Evolutionary conservation across 1,139 yeast genomes (phyloP).

Genomic region (Pichia sp.): DNA sequence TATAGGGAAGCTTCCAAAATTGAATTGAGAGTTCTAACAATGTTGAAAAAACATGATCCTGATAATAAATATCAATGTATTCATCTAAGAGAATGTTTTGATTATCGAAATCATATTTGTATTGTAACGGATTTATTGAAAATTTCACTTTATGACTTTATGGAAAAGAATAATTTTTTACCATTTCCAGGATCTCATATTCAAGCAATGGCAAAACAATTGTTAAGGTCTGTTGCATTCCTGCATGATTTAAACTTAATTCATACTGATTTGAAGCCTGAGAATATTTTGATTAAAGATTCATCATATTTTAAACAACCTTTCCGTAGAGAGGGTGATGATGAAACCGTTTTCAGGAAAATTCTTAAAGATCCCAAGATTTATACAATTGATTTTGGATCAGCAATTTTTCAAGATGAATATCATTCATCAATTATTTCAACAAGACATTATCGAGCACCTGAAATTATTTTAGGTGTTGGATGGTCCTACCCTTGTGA

Average conservation of each 20-base stretch:
- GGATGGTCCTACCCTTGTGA: constrained; percentile 96
- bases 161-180: constrained; percentile 66
- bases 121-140: constrained; percentile 84
- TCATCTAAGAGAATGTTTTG: constrained; percentile 84
- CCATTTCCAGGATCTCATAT: constrained; percentile 81
- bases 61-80: constrained; percentile 65
- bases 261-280: constrained; percentile 95
- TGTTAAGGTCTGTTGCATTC: constrained; percentile 79
- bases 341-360: constrained; percentile 25
- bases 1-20: constrained; percentile 82
- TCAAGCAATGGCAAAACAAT: constrained; percentile 81
- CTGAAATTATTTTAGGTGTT: constrained; percentile 85
- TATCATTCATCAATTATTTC: constrained; percentile 89
- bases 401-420: constrained; percentile 90
- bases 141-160: constrained; percentile 81
- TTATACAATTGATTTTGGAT: constrained; percentile 91
- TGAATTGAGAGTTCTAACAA: constrained; percentile 71
- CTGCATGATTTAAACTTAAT: constrained; percentile 84
- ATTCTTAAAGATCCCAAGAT: constrained; percentile 65
- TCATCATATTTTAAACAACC: constrained; percentile 35
- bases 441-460: constrained; percentile 95
- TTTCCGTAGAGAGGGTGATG: constrained; percentile 12
- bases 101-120: constrained; percentile 89
- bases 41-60: constrained; percentile 69
- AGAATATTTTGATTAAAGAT: constrained; percentile 74